Conservation (phyloP, 805 yeast species). For the Wickerhamiella vanderwaltii region DNA sequence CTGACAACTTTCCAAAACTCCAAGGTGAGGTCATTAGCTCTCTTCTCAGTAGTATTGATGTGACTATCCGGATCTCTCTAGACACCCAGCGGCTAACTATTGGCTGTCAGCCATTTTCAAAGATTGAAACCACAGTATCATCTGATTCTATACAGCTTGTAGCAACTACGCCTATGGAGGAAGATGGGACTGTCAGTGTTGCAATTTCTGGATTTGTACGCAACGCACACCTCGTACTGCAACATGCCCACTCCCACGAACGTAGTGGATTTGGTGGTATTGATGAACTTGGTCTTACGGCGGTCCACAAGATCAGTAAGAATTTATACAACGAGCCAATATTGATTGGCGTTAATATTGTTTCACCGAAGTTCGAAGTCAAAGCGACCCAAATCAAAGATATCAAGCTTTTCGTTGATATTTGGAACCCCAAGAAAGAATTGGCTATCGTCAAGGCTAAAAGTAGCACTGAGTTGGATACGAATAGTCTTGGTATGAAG, state of each 20-base stretch:
- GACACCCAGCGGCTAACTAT: constrained; percentile 64
- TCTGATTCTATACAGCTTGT: constrained; percentile 55
- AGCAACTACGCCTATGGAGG: constrained; percentile 27
- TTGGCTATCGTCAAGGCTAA: not conserved
- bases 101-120: constrained; percentile 90
- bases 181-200: constrained; percentile 26
- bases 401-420: constrained; percentile 46
- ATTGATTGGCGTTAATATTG: constrained; percentile 35
- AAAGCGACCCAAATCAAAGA: constrained; percentile 83
- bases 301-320: constrained; percentile 10
- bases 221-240: constrained; percentile 58
- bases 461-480: not conserved
- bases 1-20: too few species aligned
- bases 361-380: constrained; percentile 42
- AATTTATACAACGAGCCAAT: constrained; percentile 14
- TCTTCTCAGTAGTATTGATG: not conserved
- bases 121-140: constrained; percentile 75
- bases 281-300: constrained; percentile 1
- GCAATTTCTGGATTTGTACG: constrained; percentile 38
- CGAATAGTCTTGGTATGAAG: not conserved
- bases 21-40: constrained; percentile 29
- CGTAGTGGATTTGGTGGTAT: constrained; percentile 44
- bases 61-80: constrained; percentile 50
- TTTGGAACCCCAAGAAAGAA: constrained; percentile 16
- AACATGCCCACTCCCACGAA: constrained; percentile 84